Base-by-base conservation (phyloP, 2,329 filamentous ascomycete genomes). In the Leptographium procerum region DNA sequence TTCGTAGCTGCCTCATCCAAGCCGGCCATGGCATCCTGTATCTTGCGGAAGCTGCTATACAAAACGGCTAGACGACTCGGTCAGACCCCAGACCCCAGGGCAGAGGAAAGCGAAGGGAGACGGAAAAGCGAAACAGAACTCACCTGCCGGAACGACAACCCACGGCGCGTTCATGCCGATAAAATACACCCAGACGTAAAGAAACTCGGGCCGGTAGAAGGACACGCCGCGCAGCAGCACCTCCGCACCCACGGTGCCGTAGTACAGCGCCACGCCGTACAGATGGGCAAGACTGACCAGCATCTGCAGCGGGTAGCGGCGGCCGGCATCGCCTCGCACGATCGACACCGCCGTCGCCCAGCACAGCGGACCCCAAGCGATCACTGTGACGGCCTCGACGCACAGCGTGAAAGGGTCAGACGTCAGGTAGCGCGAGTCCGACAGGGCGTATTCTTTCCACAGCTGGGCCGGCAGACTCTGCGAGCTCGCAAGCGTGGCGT, bases 401-500 rank as follows among this genome's bases (percentile, higher is more conserved):
- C 88, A 91, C n/a, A 95, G 75, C 65, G 94, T 90, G 66, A 95
- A 91, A 1, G 86, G 80, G 67, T 94, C 88, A 22, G 85, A 84
- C 2, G 86, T 91, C 65, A 96, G 75, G 68, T 96, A 96, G 50
- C 91, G 81, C 57, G 90, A 95, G 73, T 96, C 91, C 2, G 88
- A 91, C 36, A 91, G 78, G 3, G 88, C 80, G 69, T 96, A 96
- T 71, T 96, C 91, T 69, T 96, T 96, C 91, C 91, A 96, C 51
- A 95, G 76, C 74, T 96, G 89, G 3, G 86, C 89, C 59, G 91
- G 86, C 9, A 94, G 73, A 57, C 85, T 84, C 68, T 90, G 86
- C 60, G 82, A 82, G 13, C 80, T 75, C 0, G 84, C 82, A 69
- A 96, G 78, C 28, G 73, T 75, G 26, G 75, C 72, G 69, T 89